Base-by-base conservation (phyloP, 2,329 filamentous ascomycete genomes). In the Colletotrichum navitas region DNA sequence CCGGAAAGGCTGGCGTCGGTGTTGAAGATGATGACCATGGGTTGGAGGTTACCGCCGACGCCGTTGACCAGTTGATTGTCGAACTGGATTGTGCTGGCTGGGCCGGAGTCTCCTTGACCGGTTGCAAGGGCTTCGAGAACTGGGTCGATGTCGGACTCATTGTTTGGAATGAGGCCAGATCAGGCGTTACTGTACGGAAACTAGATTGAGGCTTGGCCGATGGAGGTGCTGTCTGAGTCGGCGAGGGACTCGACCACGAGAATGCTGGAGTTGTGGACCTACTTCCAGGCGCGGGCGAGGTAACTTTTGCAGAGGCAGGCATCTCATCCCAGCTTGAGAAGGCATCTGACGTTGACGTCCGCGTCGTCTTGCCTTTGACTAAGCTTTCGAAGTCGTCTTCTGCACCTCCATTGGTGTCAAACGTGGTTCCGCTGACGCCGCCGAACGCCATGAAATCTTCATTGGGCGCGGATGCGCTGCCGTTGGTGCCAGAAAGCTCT, bases 361-460 rank as follows among this genome's bases (percentile, higher is more conserved):
- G 81, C 58, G 86, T 83, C 67, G 68, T 45, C 49, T 89, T 90
- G 11, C 95, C 95, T 77, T 97, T 94, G 63, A 99, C 95, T 2
- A 99, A 89, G 2, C 89, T 89, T 79, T 97, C 95, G 77, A 98
- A 99, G 78, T 97, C 94, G 70, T 92, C 89, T 60, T 92, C 87
- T 5, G 87, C 85, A 11, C 87, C 85, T 60, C 86, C 87, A 52
- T 84, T 85, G 26, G 83, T 77, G 62, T 90, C 86, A 66, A 90
- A 88, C 0, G 84, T 82, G 2, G 87, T 88, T 34, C 90, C 90
- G 5, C 89, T 91, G n/a, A 90, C 82, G 41, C 87, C 87, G n/a
- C 89, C 90, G 77, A 93, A 93, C 2, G 89, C 90, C 82, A 93
- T 87, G 74, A 93, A 92, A 76, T 93, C 91, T 56, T 92, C 90